Percentiles rank a stretch among this genome's conserved stretches.
phyloP scores from a whole-genome alignment of 2,329 filamentous ascomycete genomes.

The Diaporthe citri region DNA sequence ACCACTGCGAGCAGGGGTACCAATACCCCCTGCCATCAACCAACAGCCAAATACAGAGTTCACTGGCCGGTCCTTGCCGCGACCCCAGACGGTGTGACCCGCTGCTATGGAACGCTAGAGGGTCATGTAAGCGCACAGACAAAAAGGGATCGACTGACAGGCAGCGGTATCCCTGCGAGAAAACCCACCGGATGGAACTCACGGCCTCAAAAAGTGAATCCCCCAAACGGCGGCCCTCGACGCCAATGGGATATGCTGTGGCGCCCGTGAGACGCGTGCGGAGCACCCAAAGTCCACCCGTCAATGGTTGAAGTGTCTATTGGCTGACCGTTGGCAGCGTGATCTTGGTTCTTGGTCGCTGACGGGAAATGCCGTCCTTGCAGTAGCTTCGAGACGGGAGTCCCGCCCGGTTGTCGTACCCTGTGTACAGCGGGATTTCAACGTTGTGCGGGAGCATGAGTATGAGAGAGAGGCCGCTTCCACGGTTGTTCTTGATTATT shows the following conservation, averaged over 20 bases:
- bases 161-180: constrained; percentile 29
- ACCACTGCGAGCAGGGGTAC: not conserved
- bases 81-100: constrained; percentile 29
- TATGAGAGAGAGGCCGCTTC: not conserved
- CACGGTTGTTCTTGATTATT: not conserved
- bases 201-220: not conserved
- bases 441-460: not conserved
- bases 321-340: not conserved
- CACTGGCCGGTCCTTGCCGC: not conserved
- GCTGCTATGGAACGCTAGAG: constrained; percentile 21
- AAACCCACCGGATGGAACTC: not conserved
- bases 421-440: not conserved
- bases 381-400: not conserved
- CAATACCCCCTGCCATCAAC: not conserved
- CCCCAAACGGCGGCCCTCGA: not conserved
- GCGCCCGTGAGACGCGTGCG: not conserved
- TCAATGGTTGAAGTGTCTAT: not conserved
- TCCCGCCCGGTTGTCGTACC: not conserved
- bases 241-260: not conserved
- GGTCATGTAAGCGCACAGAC: constrained; percentile 18
- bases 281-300: not conserved
- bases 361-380: constrained; percentile 3
- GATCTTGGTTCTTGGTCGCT: constrained; percentile 2
- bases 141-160: not conserved
- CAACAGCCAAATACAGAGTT: not conserved